Percentiles rank a stretch among this genome's conserved stretches.
Evolutionary conservation across 2,329 filamentous ascomycete species (phyloP).

Genomic region (Diaporthe humulicola): DNA sequence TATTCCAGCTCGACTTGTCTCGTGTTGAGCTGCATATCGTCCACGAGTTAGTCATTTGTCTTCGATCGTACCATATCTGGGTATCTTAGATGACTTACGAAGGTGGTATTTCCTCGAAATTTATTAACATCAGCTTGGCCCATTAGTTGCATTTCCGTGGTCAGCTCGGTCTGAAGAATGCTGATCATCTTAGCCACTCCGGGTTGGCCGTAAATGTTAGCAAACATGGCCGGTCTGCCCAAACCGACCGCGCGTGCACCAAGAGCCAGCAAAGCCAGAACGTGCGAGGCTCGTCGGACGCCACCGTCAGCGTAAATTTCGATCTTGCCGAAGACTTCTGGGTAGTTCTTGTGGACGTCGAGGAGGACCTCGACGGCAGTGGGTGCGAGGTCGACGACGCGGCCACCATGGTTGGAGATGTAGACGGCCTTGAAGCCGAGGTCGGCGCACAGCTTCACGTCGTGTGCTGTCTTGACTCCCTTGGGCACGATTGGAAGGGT

Average conservation of each 20-base stretch:
- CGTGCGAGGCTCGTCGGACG: slow-evolving; percentile 59
- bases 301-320: slow-evolving; percentile 64
- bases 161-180: neutral
- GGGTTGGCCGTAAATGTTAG: neutral
- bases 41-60: neutral
- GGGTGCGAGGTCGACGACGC: slow-evolving; percentile 62
- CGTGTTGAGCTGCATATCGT: neutral
- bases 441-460: slow-evolving; percentile 53
- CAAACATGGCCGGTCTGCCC: slow-evolving; percentile 44
- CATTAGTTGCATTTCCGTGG: slow-evolving; percentile 3
- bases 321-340: slow-evolving; percentile 50
- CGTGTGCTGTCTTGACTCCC: slow-evolving; percentile 50
- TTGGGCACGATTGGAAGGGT: slow-evolving; percentile 48
- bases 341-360: slow-evolving; percentile 56
- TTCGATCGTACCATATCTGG: neutral
- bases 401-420: slow-evolving; percentile 65
- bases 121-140: neutral
- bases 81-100: neutral
- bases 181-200: slow-evolving; percentile 9
- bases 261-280: slow-evolving; percentile 61
- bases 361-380: slow-evolving; percentile 58
- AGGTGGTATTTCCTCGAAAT: neutral
- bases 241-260: slow-evolving; percentile 61
- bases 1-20: slow-evolving; percentile 10
- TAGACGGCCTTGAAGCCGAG: slow-evolving; percentile 59